A percentile compares a stretch with the other conserved stretches of the same genome.
phyloP scores from a whole-genome alignment of 129 eudicot species.

The Flaveria bidentis region DNA sequence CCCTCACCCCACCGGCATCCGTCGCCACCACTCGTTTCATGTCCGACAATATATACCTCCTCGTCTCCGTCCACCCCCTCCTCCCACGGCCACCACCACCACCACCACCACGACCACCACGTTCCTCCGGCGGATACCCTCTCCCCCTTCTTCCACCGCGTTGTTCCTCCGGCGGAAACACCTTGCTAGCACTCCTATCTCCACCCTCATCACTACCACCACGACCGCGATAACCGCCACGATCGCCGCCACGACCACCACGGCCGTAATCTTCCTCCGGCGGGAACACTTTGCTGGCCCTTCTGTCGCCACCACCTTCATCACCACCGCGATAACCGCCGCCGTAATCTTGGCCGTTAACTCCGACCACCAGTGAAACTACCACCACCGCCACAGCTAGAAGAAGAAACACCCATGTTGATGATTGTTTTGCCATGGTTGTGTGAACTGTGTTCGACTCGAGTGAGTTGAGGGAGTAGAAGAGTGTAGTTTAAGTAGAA shows the following conservation, averaged over 20 bases:
- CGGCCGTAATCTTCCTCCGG: conserved; percentile 12
- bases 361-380: conserved; percentile 27
- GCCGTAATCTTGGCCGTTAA: conserved; percentile 8
- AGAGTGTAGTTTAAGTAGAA: conserved; percentile 35
- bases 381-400: conserved; percentile 31
- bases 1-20: conserved; percentile 77
- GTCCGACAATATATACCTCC: conserved; percentile 57
- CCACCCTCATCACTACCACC: neutral
- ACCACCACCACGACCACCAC: neutral
- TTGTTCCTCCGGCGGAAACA: conserved; percentile 33
- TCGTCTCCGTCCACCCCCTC: conserved; percentile 25
- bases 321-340: neutral
- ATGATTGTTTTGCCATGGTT: neutral
- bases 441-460: too few species aligned
- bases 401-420: conserved; percentile 29
- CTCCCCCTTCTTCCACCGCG: conserved; percentile 9
- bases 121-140: conserved; percentile 21
- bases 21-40: conserved; percentile 57
- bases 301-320: conserved; percentile 6
- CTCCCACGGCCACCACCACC: conserved; percentile 13
- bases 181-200: conserved; percentile 21
- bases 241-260: neutral
- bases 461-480: conserved; percentile 8
- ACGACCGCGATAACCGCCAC: neutral
- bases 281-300: conserved; percentile 20